Evolutionary conservation across 164 flowering plant genomes (phyloP), one percentile per base, ranked within the genome.

Genomic region (Chloranthus sessilifolius): DNA sequence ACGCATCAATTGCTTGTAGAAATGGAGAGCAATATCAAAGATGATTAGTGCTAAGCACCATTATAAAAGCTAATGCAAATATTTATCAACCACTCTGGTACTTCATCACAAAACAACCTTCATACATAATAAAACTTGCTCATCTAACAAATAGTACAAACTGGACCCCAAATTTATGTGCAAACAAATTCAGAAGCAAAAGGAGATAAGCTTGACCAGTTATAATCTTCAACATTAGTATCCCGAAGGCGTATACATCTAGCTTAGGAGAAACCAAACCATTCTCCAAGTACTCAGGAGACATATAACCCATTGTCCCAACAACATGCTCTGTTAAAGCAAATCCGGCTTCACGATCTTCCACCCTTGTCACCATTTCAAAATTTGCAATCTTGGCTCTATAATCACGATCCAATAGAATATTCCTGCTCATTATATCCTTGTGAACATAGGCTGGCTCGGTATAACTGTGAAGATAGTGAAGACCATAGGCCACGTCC

Each of bases 171-270:
- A n/a, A n/a, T n/a, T n/a, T n/a, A n/a, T n/a, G n/a, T n/a, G n/a
- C n/a, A n/a, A n/a, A n/a, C n/a, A n/a, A n/a, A n/a, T n/a, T n/a
- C n/a, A n/a, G n/a, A n/a, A n/a, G n/a, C n/a, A n/a, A n/a, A n/a
- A n/a, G n/a, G n/a, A n/a, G n/a, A n/a, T n/a, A n/a, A n/a, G n/a
- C n/a, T n/a, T n/a, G n/a, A n/a, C 95, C 92, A 0, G 85, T 69
- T 5, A 83, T 28, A 2, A 80, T 60, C 63, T 84, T 89, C 53
- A 82, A 62, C 67, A 82, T 39, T 39, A 83, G 59, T 44, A 80
- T 64, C 49, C 92, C 92, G 63, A 81, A 80, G 16, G 92, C 74
- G 46, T 81, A 84, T 14, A 82, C 78, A 63, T 84, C 96, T 38
- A 77, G 67, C 68, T 82, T 80, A 11, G 84, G 69, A 2, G 95